Evolutionary conservation across 345 rosid species (phyloP), one percentile per base, ranked within the genome.

Genomic region (Eucalyptus leucophloia): DNA sequence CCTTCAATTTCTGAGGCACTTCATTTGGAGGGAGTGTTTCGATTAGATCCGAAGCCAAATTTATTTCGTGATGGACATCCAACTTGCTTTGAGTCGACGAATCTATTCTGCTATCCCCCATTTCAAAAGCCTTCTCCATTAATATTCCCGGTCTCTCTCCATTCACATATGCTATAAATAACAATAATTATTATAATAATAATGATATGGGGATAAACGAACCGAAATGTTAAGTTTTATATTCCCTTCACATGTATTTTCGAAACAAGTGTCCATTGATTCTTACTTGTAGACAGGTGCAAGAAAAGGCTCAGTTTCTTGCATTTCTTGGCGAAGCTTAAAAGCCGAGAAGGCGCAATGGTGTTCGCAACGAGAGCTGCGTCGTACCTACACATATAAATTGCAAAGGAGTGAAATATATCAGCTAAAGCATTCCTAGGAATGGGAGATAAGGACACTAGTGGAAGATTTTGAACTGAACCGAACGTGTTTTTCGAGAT

Each of bases 31-130:
- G 88, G 50, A 92, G 82, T 15, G 86, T 69, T 88, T 87, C 85
- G 21, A 26, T 87, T 16, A 90, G 47, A 56, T 92, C 93, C 24
- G 86, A 72, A 58, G 90, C 94, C 88, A 95, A 77, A 49, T 91
- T 89, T 24, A 93, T 44, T 91, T 95, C 96, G 15, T 85, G 82
- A 14, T 88, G 86, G 32, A 91, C 83, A 23, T 93, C 88, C 86
- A 91, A 15, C 89, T 42, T 90, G 89, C 88, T 85, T 40, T 40
- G 87, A 21, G 88, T 50, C 49, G 56, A 47, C 44, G 81, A 34
- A 34, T 34, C 81, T 34, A 34, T 69, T 69, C 81, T 69, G 65
- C 49, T 86, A 14, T 28, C 86, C 72, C 86, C 87, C 72, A 23
- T 89, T 14, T 47, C 53, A 88, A 89, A 86, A 3, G 89, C 65